These are phyloP conservation scores for Diplocarpon mali DNA, from an alignment of 2,329 filamentous ascomycete species.

Conservation along the genomic window DNA sequence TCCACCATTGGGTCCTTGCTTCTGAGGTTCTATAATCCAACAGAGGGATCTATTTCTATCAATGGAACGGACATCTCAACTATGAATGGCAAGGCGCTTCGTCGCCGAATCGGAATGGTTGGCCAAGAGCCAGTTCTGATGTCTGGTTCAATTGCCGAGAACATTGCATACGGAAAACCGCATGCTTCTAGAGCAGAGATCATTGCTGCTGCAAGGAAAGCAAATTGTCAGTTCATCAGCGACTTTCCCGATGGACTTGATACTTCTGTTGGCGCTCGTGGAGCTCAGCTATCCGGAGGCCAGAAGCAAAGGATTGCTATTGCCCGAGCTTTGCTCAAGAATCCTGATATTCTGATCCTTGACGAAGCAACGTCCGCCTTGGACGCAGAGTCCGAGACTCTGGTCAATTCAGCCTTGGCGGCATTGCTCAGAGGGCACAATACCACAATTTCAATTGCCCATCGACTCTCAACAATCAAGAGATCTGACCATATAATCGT, in stretches of 20 bases:
- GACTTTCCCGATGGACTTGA: constrained; percentile 95
- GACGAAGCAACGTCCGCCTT: constrained; percentile 94
- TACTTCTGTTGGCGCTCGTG: constrained; percentile 83
- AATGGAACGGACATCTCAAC: constrained; percentile 71
- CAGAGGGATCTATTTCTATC: constrained; percentile 65
- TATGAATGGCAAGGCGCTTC: constrained; percentile 89
- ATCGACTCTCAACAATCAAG: constrained; percentile 93
- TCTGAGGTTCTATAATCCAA: constrained; percentile 83
- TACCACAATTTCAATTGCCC: constrained; percentile 95
- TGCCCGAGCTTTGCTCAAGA: constrained; percentile 83
- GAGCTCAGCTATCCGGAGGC: constrained; percentile 86
- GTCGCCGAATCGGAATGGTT: constrained; percentile 88
- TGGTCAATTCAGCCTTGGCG: constrained; percentile 83
- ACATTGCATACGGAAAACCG: constrained; percentile 85
- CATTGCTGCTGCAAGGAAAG: constrained; percentile 73
- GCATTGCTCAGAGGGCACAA: constrained; percentile 75
- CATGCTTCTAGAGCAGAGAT: constrained; percentile 70
- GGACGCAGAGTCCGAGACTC: constrained; percentile 91
- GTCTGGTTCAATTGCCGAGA: constrained; percentile 74
- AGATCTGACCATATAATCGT: constrained; percentile 91
- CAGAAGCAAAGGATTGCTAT: constrained; percentile 98
- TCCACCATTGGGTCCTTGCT: constrained; percentile 89
- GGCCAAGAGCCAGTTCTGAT: constrained; percentile 92
- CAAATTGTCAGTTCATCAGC: constrained; percentile 93
- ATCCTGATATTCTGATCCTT: constrained; percentile 92